phyloP scores from a whole-genome alignment of 768 basidiomycete species.

The Lactarius hatsudake region DNA sequence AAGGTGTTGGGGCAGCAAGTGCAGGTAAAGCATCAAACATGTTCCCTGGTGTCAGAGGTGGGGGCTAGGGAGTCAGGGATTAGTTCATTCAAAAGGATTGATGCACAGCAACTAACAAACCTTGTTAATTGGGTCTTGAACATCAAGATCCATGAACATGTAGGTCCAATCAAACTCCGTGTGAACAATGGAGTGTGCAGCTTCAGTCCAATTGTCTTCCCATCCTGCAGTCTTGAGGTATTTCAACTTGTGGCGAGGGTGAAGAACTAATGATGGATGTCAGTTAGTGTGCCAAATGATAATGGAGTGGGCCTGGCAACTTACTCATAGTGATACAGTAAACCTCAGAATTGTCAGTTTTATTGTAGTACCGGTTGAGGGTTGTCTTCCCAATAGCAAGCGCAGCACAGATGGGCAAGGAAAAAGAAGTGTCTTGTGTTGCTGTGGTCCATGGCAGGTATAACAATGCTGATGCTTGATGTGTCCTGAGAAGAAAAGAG shows the following conservation, averaged over 20 bases:
- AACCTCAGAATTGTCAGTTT: slow-evolving; percentile 29
- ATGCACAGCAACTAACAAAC: too few relatives aligned
- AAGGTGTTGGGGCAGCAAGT: too few relatives aligned
- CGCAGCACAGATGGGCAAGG: neutral
- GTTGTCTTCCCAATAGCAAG: slow-evolving; percentile 27
- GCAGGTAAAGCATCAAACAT: too few relatives aligned
- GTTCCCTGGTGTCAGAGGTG: too few relatives aligned
- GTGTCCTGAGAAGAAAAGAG: neutral
- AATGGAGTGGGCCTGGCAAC: too few relatives aligned
- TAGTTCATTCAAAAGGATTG: too few relatives aligned
- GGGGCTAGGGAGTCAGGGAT: too few relatives aligned
- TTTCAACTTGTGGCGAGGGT: neutral
- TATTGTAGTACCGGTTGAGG: slow-evolving; percentile 32
- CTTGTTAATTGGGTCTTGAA: too few relatives aligned
- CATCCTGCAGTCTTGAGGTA: neutral
- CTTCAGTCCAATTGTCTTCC: neutral
- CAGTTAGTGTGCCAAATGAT: neutral
- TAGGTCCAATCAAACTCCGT: neutral
- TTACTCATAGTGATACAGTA: slow-evolving; percentile 35
- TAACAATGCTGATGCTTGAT: slow-evolving; percentile 28
- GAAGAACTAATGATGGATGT: neutral
- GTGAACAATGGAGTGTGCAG: neutral
- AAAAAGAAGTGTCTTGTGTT: neutral
- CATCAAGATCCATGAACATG: neutral
- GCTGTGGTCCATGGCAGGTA: slow-evolving; percentile 33